A percentile compares a stretch with the other conserved stretches of the same genome.
These are phyloP conservation scores for Epichloe glyceriae DNA, from an alignment of 2,329 filamentous ascomycete genomes.

Conservation along the genomic window DNA sequence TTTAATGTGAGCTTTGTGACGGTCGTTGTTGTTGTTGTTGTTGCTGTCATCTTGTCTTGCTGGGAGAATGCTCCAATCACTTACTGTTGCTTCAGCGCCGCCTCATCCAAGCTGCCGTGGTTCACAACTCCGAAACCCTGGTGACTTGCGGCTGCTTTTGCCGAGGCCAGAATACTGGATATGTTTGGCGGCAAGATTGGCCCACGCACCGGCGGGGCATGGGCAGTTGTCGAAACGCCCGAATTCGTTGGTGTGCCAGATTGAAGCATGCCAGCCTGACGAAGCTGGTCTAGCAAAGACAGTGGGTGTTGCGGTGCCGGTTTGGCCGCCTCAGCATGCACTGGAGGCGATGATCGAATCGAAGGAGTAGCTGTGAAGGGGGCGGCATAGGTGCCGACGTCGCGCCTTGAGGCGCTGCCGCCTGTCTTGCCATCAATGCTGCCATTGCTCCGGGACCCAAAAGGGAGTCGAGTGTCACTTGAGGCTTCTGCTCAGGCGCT, in stretches of 20 bases:
- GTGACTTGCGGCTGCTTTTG: conserved; percentile 14
- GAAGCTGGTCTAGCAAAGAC: conserved; percentile 53
- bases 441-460: conserved; percentile 48
- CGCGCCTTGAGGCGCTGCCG: conserved; percentile 35
- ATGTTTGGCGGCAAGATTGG: conserved; percentile 22
- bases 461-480: conserved; percentile 43
- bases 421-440: conserved; percentile 41
- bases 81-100: conserved; percentile 59
- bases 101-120: conserved; percentile 48
- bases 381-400: conserved; percentile 25
- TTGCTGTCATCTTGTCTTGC: conserved; percentile 10
- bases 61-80: conserved; percentile 15
- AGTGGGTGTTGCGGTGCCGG: conserved; percentile 32
- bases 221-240: conserved; percentile 20
- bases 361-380: conserved; percentile 21
- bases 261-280: conserved; percentile 53
- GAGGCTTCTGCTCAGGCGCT: conserved; percentile 18
- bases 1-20: conserved; percentile 7
- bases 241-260: conserved; percentile 27
- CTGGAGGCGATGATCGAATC: conserved; percentile 37
- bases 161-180: conserved; percentile 22
- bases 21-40: conserved; percentile 10
- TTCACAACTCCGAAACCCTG: conserved; percentile 24
- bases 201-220: conserved; percentile 16
- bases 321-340: conserved; percentile 23